Percentiles rank a stretch among this genome's conserved stretches.
Evolutionary conservation across 2,329 filamentous ascomycete species (phyloP).

Genomic region (Pestalotiopsis sp.): DNA sequence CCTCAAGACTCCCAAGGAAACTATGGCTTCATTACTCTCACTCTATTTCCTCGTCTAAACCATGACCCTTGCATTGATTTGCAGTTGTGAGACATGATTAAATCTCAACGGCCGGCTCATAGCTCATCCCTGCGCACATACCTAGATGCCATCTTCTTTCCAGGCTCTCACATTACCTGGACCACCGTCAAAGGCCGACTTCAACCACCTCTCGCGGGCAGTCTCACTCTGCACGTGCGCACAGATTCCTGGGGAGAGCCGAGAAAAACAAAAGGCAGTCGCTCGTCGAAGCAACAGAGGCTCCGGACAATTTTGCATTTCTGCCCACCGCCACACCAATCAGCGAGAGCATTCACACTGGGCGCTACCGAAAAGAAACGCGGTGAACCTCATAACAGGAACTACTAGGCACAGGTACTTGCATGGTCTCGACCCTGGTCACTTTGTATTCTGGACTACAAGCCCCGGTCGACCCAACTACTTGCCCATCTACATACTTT

Average conservation of each 20-base stretch:
- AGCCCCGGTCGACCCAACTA: slow-evolving; percentile 18
- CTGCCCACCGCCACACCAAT: slow-evolving; percentile 9
- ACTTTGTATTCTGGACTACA: slow-evolving; percentile 27
- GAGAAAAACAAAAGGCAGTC: slow-evolving; percentile 10
- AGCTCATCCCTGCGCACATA: slow-evolving; percentile 1
- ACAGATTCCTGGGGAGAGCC: slow-evolving; percentile 17
- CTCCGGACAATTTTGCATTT: slow-evolving; percentile 11
- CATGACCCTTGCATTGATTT: slow-evolving; percentile 12
- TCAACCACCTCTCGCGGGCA: slow-evolving; percentile 20
- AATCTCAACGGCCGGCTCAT: slow-evolving; percentile 13
- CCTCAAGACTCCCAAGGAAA: not conserved
- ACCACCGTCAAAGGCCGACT: not conserved
- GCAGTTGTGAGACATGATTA: slow-evolving; percentile 12
- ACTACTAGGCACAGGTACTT: slow-evolving; percentile 25
- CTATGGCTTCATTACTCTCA: not conserved
- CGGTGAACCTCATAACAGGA: slow-evolving; percentile 1
- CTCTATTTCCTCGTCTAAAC: slow-evolving; percentile 1
- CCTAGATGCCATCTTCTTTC: not conserved
- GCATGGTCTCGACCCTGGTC: slow-evolving; percentile 28
- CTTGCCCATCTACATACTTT: slow-evolving; percentile 19
- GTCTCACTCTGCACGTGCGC: slow-evolving; percentile 23
- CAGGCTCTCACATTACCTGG: not conserved
- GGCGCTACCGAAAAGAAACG: slow-evolving; percentile 8
- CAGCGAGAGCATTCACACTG: not conserved
- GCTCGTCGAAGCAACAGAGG: slow-evolving; percentile 6